A percentile compares a stretch with the other conserved stretches of the same genome.
Conservation (phyloP, 1,284 basidiomycete species). For the Puccinia hordei region DNA sequence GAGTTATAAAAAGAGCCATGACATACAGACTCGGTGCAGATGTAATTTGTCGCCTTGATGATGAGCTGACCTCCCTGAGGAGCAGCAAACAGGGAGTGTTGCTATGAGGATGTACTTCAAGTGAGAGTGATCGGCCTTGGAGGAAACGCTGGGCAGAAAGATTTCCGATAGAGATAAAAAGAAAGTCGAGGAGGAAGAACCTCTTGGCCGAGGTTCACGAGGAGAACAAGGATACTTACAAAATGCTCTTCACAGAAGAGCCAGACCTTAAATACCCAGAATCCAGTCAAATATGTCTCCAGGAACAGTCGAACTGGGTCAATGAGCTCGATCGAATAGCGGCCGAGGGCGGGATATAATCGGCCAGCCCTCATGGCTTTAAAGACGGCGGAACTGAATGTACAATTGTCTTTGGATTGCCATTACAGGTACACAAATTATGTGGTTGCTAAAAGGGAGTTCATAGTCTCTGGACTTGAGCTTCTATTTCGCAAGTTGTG, state of each 20-base stretch:
- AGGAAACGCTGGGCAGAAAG: neutral
- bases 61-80: conserved; percentile 3
- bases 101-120: neutral
- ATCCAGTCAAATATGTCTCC: neutral
- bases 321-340: neutral
- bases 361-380: conserved; percentile 1
- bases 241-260: no score
- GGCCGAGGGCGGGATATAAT: neutral
- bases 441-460: no score
- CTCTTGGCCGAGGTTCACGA: neutral
- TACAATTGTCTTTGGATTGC: neutral
- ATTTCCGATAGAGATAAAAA: neutral
- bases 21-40: neutral
- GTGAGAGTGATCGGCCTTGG: neutral
- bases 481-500: no score
- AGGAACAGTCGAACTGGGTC: neutral
- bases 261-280: no score
- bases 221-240: no score
- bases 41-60: neutral
- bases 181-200: neutral
- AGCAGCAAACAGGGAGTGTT: neutral
- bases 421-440: no score
- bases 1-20: neutral
- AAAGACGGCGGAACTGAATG: neutral
- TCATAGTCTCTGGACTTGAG: no score